These are phyloP conservation scores for Penicillium dipodomyicola DNA, from an alignment of 495 filamentous ascomycete genomes.

Conservation along the genomic window DNA sequence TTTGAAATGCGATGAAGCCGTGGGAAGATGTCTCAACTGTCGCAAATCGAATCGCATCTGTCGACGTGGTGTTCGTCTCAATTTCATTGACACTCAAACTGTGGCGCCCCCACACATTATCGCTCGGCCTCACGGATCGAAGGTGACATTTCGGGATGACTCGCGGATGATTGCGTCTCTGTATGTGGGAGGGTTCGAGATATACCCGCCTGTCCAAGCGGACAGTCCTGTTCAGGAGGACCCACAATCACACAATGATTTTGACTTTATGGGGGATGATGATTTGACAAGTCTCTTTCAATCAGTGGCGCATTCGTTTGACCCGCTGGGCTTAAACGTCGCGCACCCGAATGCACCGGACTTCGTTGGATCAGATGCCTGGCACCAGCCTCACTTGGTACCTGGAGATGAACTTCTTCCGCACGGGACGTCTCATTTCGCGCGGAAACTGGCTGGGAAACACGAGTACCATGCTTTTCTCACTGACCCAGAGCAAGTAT, in stretches of 20 bases:
- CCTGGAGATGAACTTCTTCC: constrained; percentile 31
- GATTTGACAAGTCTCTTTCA: constrained; percentile 27
- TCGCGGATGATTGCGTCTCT: constrained; percentile 88
- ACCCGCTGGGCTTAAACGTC: constrained; percentile 20
- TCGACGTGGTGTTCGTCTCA: constrained; percentile 82
- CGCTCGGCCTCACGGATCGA: constrained; percentile 62
- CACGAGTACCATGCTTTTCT: constrained; percentile 54
- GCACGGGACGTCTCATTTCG: constrained; percentile 28
- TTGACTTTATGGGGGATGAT: constrained; percentile 30
- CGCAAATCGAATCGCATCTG: constrained; percentile 82
- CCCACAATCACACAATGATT: constrained; percentile 38
- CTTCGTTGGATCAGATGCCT: constrained; percentile 22
- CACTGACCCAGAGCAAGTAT: constrained; percentile 69
- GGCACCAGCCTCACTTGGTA: constrained; percentile 26
- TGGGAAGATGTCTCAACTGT: constrained; percentile 82
- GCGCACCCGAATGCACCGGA: constrained; percentile 17
- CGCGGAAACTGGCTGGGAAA: constrained; percentile 28
- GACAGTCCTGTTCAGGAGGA: constrained; percentile 36
- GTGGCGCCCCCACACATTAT: constrained; percentile 63
- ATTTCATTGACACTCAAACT: constrained; percentile 85
- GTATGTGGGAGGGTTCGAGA: constrained; percentile 77
- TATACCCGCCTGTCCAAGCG: constrained; percentile 60
- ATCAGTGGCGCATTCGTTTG: constrained; percentile 30
- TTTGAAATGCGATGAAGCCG: constrained; percentile 79
- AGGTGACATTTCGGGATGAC: constrained; percentile 80